Percentiles rank a stretch among this genome's conserved stretches.
Evolutionary conservation across 2,329 filamentous ascomycete genomes (phyloP).

Genomic region (Volutella citrinella): DNA sequence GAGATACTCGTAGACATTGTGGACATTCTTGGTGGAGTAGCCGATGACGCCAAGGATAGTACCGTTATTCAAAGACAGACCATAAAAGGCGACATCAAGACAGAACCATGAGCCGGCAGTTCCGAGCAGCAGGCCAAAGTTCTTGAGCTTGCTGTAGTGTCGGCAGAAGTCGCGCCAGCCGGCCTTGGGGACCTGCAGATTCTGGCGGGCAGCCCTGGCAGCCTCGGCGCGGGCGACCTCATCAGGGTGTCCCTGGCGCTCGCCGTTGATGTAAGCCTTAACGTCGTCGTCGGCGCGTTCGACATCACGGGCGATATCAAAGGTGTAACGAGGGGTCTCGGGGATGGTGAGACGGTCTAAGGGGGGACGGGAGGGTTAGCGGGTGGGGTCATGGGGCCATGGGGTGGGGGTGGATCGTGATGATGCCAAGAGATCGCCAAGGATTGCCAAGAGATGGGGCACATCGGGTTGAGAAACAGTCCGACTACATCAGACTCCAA

Average conservation of each 20-base stretch:
- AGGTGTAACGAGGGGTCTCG: slow-evolving; percentile 85
- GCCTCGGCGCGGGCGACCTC: slow-evolving; percentile 61
- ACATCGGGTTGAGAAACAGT: background rate
- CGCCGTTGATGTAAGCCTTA: slow-evolving; percentile 69
- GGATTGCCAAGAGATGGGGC: slow-evolving; percentile 2
- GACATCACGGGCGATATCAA: slow-evolving; percentile 73
- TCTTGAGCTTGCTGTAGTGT: slow-evolving; percentile 70
- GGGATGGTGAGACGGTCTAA: slow-evolving; percentile 75
- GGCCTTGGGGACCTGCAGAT: slow-evolving; percentile 65
- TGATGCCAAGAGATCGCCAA: slow-evolving; percentile 4
- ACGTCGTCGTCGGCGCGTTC: slow-evolving; percentile 71
- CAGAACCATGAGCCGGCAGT: slow-evolving; percentile 84
- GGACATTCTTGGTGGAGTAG: slow-evolving; percentile 49
- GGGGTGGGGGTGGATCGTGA: too few species aligned
- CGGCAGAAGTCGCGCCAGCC: slow-evolving; percentile 67
- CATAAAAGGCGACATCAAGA: slow-evolving; percentile 61
- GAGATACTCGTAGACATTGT: slow-evolving; percentile 64
- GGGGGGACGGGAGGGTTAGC: too few species aligned
- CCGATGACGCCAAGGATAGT: slow-evolving; percentile 70
- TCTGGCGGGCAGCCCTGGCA: slow-evolving; percentile 49
- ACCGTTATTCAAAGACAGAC: slow-evolving; percentile 73
- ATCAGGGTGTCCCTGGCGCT: slow-evolving; percentile 60
- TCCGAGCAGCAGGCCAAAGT: slow-evolving; percentile 70
- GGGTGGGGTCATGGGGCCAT: too few species aligned
- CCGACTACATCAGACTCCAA: background rate